Evolutionary conservation across 306 rosid genomes (phyloP), one percentile per base, ranked within the genome.

Genomic region (Comarum palustre): DNA sequence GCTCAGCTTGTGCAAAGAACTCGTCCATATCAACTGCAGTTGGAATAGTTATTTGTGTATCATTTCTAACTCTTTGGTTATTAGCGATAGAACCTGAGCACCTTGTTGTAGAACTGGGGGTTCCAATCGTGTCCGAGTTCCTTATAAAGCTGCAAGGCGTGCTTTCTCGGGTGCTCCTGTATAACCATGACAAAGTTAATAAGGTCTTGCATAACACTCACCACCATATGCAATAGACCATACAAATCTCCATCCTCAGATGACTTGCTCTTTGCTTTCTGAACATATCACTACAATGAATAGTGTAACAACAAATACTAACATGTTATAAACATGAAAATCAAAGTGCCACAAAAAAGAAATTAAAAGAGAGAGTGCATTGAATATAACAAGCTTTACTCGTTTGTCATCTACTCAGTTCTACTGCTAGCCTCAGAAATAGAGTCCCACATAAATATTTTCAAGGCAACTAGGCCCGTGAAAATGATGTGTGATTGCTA

Each of bases 151-250:
- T 92, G 73, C 84, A 84, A n/a, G 93, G 97, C 8, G 92, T 85
- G 87, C 90, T 90, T 84, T 86, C 97, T 66, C 92, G 81, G 11
- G 93, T 90, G 78, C 88, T 87, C 76, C 96, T 89, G 84, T 42
- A 64, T 55, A 66, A 55, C 19, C 63, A 63, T 12, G 70, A 10
- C 16, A 50, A 22, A 71, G 45, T 60, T 25, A 63, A n/a, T 47
- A 68, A 29, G 75, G 36, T 61, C 24, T 63, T 52, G 46, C 60
- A 60, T 32, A 42, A 47, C 50, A 71, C 71, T 69, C 11, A 61
- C 36, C 32, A 34, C 29, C 60, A 76, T 41, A 15, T 61, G 66
- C 9, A 66, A 65, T 11, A 58, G 19, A 31, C 42, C 66, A 24
- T 3, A 55, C 61, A 55, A 55, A 65, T 41, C 39, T 45, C 57